Base-by-base conservation (phyloP, 2,329 filamentous ascomycete species). In the Tolypocladium album region DNA sequence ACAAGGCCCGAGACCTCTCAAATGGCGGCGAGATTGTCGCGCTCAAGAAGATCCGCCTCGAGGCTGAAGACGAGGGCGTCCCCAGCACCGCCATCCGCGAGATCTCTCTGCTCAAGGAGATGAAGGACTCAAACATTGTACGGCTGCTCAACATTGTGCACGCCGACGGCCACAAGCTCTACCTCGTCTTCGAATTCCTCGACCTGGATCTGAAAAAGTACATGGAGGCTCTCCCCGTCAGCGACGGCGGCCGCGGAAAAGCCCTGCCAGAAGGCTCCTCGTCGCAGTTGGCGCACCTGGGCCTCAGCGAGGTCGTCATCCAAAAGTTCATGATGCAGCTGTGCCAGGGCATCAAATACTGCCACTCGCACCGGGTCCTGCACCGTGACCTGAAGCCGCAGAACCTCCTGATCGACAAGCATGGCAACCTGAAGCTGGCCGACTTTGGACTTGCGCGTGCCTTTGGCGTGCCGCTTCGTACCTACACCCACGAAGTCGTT, bases 121-220 rank as follows among this genome's bases (percentile, higher is more conserved):
- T 96, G 90, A 88, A 88, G 72, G 89, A 96, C 73, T 88, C 89
- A 63, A 95, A 93, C 76, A 94, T 96, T 69, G 89, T 96, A 62
- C 85, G 86, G 64, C 84, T 96, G 52, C 76, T 92, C 70, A 96
- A 96, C 78, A 96, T 96, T 66, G 91, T 96, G 58, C 92, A 96
- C 74, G 90, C 92, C 70, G 92, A 96, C 72, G 91, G 92, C 60
- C 90, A 96, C 78, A 96, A 96, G 78, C 85, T 96, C 57, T 96
- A 96, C 75, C 88, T 96, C 56, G 92, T 96, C 67, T 89, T 92
- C 65, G 92, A 96, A 73, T 96, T 90, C 75, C 87, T 96, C 66
- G 92, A 96, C 70, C 82, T 93, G 61, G 92, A 96, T 69, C 79
- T 96, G 67, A 96, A 96, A 79, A 96, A 95, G 75, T 96, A 95